Conservation (phyloP, 2,329 filamentous ascomycete genomes). For the Cladosporium sp. region DNA sequence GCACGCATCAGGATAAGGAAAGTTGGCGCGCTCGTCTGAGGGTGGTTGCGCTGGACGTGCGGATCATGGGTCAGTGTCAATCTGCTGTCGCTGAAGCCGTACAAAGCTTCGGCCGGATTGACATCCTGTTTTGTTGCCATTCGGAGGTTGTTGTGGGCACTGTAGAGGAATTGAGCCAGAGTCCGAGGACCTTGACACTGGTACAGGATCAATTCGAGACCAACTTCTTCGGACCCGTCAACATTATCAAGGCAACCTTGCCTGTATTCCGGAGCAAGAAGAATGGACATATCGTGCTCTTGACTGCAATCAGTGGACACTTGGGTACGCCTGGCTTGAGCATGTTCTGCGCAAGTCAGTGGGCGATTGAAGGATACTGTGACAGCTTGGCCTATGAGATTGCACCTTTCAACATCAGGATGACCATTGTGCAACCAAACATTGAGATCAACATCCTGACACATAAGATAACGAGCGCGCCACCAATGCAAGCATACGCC, state of each 20-base stretch:
- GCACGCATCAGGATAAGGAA: conserved; percentile 54
- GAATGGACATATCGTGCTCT: conserved; percentile 84
- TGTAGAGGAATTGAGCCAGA: conserved; percentile 83
- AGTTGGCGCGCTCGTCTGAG: conserved; percentile 79
- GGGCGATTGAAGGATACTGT: conserved; percentile 94
- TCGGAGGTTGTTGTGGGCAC: conserved; percentile 88
- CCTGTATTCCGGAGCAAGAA: conserved; percentile 76
- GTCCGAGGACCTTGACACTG: conserved; percentile 69
- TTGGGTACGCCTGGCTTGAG: conserved; percentile 89
- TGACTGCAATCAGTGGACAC: conserved; percentile 88
- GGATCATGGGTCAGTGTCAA: conserved; percentile 70
- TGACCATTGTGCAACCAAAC: conserved; percentile 93
- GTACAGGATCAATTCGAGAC: conserved; percentile 90
- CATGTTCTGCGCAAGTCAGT: conserved; percentile 88
- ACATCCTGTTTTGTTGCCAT: conserved; percentile 86
- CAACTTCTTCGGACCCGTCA: conserved; percentile 93
- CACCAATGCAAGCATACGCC: conserved; percentile 70
- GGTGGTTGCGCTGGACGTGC: conserved; percentile 59
- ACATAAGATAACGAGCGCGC: conserved; percentile 81
- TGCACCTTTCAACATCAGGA: conserved; percentile 90
- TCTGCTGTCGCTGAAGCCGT: conserved; percentile 85
- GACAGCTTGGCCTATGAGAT: conserved; percentile 94
- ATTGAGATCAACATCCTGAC: conserved; percentile 88
- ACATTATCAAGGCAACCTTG: conserved; percentile 86
- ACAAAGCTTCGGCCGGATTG: conserved; percentile 78